phyloP scores from a whole-genome alignment of 2,329 filamentous ascomycete species.

The Xylaria arbuscula region DNA sequence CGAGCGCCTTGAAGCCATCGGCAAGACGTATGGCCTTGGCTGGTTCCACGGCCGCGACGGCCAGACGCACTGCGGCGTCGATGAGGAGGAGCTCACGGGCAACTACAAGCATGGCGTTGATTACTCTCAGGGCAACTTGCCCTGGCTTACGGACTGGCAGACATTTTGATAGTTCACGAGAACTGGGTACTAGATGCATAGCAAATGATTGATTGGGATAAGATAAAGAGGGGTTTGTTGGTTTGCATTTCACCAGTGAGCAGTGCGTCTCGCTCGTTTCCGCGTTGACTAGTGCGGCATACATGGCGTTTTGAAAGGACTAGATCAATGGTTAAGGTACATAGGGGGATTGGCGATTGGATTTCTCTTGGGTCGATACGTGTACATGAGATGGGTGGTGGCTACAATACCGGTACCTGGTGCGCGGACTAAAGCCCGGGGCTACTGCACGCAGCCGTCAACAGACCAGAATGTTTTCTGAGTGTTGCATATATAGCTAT shows the following conservation, averaged over 20 bases:
- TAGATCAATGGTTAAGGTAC: not conserved
- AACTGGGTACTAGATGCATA: not conserved
- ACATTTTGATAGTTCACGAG: constrained; percentile 40
- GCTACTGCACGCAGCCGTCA: too few species aligned
- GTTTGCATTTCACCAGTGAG: not conserved
- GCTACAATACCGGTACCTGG: too few species aligned
- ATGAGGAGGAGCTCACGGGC: constrained; percentile 76
- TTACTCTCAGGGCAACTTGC: constrained; percentile 61
- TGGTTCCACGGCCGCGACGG: constrained; percentile 82
- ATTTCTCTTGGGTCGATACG: not conserved
- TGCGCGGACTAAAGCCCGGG: too few species aligned
- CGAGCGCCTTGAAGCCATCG: constrained; percentile 65
- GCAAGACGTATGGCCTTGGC: constrained; percentile 78
- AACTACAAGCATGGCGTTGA: constrained; percentile 73
- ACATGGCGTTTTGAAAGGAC: constrained; percentile 26
- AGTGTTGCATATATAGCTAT: too few species aligned
- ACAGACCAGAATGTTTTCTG: too few species aligned
- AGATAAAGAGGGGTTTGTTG: not conserved
- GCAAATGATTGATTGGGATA: not conserved
- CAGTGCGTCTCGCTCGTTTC: not conserved
- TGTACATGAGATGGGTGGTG: not conserved
- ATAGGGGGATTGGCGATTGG: constrained; percentile 16
- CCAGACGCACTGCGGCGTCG: constrained; percentile 79
- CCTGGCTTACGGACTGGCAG: constrained; percentile 61
- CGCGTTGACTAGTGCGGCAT: constrained; percentile 1